Percentiles rank a stretch among this genome's conserved stretches.
Conservation (phyloP, 139 green algal species). For the Chlorella sp. region DNA sequence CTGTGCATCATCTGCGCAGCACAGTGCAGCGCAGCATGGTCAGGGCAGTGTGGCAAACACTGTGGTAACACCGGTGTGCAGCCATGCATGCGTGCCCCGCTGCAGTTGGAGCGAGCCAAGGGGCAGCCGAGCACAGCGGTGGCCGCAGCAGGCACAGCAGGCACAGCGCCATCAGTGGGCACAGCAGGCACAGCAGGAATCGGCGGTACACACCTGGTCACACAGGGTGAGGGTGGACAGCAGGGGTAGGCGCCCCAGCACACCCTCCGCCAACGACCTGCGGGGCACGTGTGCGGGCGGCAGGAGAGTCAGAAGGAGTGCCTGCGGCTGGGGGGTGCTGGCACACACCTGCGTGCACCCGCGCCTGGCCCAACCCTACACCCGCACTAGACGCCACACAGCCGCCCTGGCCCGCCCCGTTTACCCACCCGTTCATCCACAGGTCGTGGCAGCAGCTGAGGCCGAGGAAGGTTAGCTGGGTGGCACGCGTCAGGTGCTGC, state of each 20-base stretch:
- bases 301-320: not conserved
- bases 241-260: not conserved
- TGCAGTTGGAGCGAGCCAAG: no score
- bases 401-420: no score
- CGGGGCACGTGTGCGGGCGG: not conserved
- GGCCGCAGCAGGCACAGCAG: not conserved
- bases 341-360: no score
- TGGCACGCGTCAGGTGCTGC: slow-evolving; percentile 4
- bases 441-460: slow-evolving; percentile 26
- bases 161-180: not conserved
- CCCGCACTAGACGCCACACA: no score
- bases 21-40: no score
- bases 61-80: no score
- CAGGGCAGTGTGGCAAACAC: no score
- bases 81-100: no score
- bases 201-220: not conserved
- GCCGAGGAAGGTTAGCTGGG: slow-evolving; percentile 15
- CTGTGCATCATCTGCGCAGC: not conserved
- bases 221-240: slow-evolving; percentile 16
- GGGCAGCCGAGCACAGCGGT: not conserved
- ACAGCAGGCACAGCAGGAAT: not conserved
- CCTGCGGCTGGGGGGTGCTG: no score
- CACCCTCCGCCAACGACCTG: slow-evolving; percentile 10
- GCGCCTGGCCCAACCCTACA: no score
- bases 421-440: not conserved